Evolutionary conservation across 495 filamentous ascomycete species (phyloP).

Genomic region (Penicillium silybi): DNA sequence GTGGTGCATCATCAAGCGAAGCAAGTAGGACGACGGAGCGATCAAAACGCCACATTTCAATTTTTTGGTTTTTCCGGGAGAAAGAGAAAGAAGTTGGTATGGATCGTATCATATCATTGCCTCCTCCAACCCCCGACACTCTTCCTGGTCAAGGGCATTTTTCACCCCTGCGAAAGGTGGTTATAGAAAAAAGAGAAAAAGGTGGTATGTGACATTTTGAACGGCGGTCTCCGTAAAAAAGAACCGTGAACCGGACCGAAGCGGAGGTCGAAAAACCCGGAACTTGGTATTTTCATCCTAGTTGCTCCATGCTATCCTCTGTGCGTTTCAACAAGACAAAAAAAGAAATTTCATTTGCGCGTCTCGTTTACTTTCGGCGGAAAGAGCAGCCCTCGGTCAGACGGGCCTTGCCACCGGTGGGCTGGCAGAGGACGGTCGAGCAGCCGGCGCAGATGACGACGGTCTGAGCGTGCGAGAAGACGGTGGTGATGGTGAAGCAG

Average conservation of each 20-base stretch:
- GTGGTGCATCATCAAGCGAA: constrained; percentile 17
- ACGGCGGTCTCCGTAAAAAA: constrained; percentile 14
- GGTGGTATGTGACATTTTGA: constrained; percentile 35
- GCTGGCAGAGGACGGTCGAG: constrained; percentile 96
- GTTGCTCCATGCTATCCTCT: constrained; percentile 33
- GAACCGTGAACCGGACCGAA: constrained; percentile 14
- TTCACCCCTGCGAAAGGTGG: constrained; percentile 9
- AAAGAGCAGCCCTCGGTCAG: constrained; percentile 99
- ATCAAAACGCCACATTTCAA: constrained; percentile 21
- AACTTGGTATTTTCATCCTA: constrained; percentile 33
- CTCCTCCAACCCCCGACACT: neutral
- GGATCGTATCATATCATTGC: constrained; percentile 25
- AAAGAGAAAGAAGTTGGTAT: constrained; percentile 11
- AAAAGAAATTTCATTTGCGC: constrained; percentile 30
- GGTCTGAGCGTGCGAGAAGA: constrained; percentile 99
- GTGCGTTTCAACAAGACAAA: constrained; percentile 32
- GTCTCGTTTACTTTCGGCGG: constrained; percentile 88
- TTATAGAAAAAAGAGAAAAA: constrained; percentile 15
- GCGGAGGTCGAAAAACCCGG: constrained; percentile 17
- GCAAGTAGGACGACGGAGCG: constrained; percentile 10
- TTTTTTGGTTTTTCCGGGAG: constrained; percentile 14
- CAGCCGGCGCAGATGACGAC: constrained; percentile 99
- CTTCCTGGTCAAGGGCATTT: neutral
- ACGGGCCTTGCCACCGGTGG: constrained; percentile 95
- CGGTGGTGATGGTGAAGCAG: constrained; percentile 99